These are phyloP conservation scores for Dacryopinax primogenitus DNA, from an alignment of 768 basidiomycete species.

Conservation along the genomic window DNA sequence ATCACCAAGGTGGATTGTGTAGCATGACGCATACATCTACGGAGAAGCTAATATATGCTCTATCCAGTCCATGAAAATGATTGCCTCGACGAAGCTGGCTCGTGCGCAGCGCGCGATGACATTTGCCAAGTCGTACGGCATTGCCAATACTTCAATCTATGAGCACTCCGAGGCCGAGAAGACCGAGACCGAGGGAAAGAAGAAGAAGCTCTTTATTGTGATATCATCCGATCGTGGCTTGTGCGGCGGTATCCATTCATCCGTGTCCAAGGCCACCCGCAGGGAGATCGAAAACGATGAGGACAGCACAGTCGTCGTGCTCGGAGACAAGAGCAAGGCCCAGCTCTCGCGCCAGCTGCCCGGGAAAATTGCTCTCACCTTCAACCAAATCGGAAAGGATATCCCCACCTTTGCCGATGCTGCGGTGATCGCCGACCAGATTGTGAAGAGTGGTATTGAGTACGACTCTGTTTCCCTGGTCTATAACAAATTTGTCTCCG, in stretches of 20 bases:
- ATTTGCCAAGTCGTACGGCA: slow-evolving; percentile 82
- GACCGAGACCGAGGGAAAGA: slow-evolving; percentile 44
- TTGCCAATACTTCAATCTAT: slow-evolving; percentile 49
- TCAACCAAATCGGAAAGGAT: slow-evolving; percentile 97
- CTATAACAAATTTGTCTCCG: slow-evolving; percentile 78
- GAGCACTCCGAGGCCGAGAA: slow-evolving; percentile 4
- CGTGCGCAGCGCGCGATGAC: slow-evolving; percentile 92
- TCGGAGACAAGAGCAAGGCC: slow-evolving; percentile 95
- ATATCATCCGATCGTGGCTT: slow-evolving; percentile 98
- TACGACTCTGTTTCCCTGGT: slow-evolving; percentile 75
- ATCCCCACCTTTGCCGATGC: slow-evolving; percentile 97
- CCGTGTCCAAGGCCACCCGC: slow-evolving; percentile 81
- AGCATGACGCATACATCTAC: slow-evolving; percentile 15
- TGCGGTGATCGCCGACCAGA: slow-evolving; percentile 82
- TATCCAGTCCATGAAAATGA: slow-evolving; percentile 91
- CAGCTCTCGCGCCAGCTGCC: slow-evolving; percentile 62
- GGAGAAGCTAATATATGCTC: neutral
- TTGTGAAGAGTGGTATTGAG: slow-evolving; percentile 69
- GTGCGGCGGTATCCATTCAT: slow-evolving; percentile 98
- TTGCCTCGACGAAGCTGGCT: slow-evolving; percentile 91
- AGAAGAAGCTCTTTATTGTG: slow-evolving; percentile 77
- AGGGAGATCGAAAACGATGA: slow-evolving; percentile 43
- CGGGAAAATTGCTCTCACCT: slow-evolving; percentile 62
- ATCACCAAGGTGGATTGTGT: slow-evolving; percentile 75
- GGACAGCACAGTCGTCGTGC: slow-evolving; percentile 63